Evolutionary conservation across 331 rosid genomes (phyloP).

Genomic region (Prunus yedoensis): DNA sequence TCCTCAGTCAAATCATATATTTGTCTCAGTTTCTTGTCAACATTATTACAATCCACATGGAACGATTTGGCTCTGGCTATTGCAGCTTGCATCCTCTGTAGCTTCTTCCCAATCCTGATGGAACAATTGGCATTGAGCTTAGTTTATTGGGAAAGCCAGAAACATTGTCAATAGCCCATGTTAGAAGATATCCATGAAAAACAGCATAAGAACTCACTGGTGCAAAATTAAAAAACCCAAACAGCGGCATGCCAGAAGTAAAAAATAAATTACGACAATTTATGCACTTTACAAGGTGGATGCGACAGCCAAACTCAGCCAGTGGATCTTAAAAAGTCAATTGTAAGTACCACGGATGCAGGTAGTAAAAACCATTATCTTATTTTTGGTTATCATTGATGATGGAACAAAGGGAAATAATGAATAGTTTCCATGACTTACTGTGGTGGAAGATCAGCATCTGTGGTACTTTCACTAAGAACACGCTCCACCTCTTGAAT

Average conservation of each 20-base stretch:
- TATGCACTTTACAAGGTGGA: background rate
- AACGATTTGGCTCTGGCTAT: conserved; percentile 70
- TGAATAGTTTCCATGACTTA: conserved; percentile 46
- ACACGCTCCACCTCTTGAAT: conserved; percentile 93
- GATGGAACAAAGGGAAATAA: conserved; percentile 17
- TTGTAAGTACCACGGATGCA: background rate
- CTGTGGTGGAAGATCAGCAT: conserved; percentile 87
- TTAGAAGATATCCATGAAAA: conserved; percentile 3
- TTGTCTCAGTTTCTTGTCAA: conserved; percentile 96
- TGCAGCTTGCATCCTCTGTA: conserved; percentile 57
- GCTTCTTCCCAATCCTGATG: conserved; percentile 64
- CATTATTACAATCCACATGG: conserved; percentile 77
- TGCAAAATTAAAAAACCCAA: background rate
- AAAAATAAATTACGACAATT: background rate
- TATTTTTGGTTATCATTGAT: background rate
- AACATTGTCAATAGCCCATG: background rate
- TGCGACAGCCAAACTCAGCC: background rate
- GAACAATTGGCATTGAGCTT: conserved; percentile 33
- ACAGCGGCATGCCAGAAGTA: conserved; percentile 3
- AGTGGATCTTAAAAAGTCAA: background rate
- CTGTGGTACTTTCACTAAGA: conserved; percentile 87
- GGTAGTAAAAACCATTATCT: background rate
- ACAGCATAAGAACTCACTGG: background rate
- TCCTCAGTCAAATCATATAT: conserved; percentile 91
- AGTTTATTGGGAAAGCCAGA: conserved; percentile 8